phyloP scores from a whole-genome alignment of 2,329 filamentous ascomycete genomes.

The Cadophora luteo-olivacea region DNA sequence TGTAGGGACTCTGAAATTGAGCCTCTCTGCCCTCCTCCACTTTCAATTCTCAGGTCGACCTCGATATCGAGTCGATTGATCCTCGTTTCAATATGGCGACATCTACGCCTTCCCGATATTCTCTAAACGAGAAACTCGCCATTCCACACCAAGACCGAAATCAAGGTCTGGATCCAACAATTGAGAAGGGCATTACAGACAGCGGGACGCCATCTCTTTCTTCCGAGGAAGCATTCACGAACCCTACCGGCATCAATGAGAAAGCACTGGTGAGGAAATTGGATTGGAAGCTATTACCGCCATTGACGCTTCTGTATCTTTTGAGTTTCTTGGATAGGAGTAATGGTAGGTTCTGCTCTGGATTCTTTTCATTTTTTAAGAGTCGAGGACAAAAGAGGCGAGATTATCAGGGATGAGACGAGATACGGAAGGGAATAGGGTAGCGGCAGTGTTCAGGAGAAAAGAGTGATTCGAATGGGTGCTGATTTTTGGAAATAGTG shows the following conservation, averaged over 20 bases:
- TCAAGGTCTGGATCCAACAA: neutral
- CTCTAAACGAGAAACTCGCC: neutral
- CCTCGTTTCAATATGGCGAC: neutral
- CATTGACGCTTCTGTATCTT: conserved; percentile 61
- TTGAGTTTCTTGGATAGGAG: conserved; percentile 63
- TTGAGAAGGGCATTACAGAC: neutral
- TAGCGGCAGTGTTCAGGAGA: too few species aligned
- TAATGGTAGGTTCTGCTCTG: conserved; percentile 49
- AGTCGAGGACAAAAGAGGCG: neutral
- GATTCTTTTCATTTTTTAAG: neutral
- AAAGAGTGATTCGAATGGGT: neutral
- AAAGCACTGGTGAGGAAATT: conserved; percentile 63
- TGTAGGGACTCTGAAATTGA: neutral
- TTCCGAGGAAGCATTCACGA: conserved; percentile 30
- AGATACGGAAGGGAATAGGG: neutral
- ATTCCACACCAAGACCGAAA: neutral
- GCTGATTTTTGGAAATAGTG: conserved; percentile 50
- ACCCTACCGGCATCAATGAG: conserved; percentile 55
- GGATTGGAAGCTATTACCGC: conserved; percentile 58
- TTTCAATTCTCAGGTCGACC: too few species aligned
- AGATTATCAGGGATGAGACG: neutral
- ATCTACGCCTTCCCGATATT: neutral
- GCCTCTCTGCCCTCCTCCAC: neutral
- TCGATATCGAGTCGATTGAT: neutral
- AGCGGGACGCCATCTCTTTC: conserved; percentile 14